These are phyloP conservation scores for Ceratorhiza oryzae-sativae DNA, from an alignment of 1,284 basidiomycete genomes.

Conservation along the genomic window DNA sequence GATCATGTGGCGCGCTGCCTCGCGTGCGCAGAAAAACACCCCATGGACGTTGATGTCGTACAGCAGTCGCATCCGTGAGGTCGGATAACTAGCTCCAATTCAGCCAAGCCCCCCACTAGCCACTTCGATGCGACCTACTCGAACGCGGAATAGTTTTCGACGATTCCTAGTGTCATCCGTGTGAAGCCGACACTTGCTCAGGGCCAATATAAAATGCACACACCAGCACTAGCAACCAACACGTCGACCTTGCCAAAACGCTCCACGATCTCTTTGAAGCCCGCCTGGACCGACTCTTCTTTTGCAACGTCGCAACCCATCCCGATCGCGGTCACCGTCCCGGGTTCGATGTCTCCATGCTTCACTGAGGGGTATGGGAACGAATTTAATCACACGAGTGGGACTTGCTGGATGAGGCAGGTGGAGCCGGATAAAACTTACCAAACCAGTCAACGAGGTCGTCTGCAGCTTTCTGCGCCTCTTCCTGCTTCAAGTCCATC, in stretches of 20 bases:
- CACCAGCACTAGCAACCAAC: conserved; percentile 88
- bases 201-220: conserved; percentile 46
- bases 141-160: conserved; percentile 90
- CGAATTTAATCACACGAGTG: neutral
- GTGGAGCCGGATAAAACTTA: conserved; percentile 45
- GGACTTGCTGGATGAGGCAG: neutral
- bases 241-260: conserved; percentile 85
- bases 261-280: conserved; percentile 70
- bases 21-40: conserved; percentile 90
- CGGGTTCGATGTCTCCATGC: conserved; percentile 65
- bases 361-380: conserved; percentile 53
- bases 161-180: conserved; percentile 65
- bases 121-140: conserved; percentile 62
- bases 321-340: conserved; percentile 76
- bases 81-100: conserved; percentile 68
- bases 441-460: conserved; percentile 70
- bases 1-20: conserved; percentile 85
- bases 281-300: conserved; percentile 78
- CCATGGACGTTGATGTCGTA: conserved; percentile 96
- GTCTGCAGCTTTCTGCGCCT: conserved; percentile 73
- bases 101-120: neutral
- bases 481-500: conserved; percentile 80
- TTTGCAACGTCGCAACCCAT: conserved; percentile 88
- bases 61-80: conserved; percentile 79
- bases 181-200: conserved; percentile 24